Evolutionary conservation across 805 yeast genomes (phyloP).

Genomic region (Metschnikowia reukaufii): DNA sequence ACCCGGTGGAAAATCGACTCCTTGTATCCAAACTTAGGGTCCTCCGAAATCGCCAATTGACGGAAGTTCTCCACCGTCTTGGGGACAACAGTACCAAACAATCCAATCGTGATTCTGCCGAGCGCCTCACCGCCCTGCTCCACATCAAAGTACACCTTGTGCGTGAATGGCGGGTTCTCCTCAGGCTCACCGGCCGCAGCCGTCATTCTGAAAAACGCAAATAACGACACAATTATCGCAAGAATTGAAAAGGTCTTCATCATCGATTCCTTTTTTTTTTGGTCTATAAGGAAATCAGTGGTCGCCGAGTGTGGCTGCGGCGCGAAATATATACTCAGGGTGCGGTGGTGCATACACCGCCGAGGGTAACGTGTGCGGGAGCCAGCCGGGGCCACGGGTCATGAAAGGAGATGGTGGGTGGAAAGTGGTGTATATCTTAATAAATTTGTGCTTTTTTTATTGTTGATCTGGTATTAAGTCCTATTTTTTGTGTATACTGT

Average conservation of each 20-base stretch:
- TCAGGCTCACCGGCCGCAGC: constrained; percentile 18
- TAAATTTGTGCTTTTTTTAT: neutral
- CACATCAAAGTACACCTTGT: constrained; percentile 83
- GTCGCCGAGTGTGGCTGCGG: neutral
- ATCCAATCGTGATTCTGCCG: constrained; percentile 84
- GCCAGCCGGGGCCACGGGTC: neutral
- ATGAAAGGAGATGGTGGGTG: neutral
- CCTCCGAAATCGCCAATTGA: constrained; percentile 61
- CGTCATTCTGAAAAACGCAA: constrained; percentile 16
- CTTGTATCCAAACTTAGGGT: constrained; percentile 63
- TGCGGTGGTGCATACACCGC: constrained; percentile 6
- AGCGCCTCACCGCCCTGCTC: constrained; percentile 72
- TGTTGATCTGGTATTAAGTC: too few species aligned
- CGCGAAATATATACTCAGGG: neutral
- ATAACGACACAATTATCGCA: constrained; percentile 13
- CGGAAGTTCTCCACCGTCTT: constrained; percentile 88
- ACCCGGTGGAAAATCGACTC: constrained; percentile 72
- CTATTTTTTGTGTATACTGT: too few species aligned
- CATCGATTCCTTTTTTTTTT: constrained; percentile 1
- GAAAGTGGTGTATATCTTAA: neutral
- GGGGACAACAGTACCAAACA: constrained; percentile 83
- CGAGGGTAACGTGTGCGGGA: neutral
- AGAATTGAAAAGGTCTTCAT: constrained; percentile 19
- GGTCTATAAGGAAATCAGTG: neutral
- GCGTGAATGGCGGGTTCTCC: constrained; percentile 60